Percentiles rank a stretch among this genome's conserved stretches.
Conservation (phyloP, 2,329 filamentous ascomycete species). For the Orbilia quercus region DNA sequence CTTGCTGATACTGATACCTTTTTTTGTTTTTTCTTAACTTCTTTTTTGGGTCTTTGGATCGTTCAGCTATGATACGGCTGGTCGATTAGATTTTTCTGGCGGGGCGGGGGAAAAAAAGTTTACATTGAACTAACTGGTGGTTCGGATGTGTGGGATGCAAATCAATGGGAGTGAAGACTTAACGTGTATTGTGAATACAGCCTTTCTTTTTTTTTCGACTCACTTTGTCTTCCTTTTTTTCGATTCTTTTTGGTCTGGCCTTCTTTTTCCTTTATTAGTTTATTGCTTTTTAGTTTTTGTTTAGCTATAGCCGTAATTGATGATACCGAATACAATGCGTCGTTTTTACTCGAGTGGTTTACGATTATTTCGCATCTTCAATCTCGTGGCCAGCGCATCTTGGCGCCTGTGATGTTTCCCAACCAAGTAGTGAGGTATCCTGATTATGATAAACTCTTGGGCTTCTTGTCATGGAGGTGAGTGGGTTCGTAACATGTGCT, state of each 20-base stretch:
- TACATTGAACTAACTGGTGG: too few relatives aligned
- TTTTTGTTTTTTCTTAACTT: neutral
- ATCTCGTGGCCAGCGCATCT: neutral
- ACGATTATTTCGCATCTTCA: neutral
- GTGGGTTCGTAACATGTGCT: too few relatives aligned
- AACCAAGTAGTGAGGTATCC: too few relatives aligned
- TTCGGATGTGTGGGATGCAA: too few relatives aligned
- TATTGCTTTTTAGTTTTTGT: neutral
- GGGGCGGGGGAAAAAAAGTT: too few relatives aligned
- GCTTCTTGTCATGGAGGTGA: too few relatives aligned
- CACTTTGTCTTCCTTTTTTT: neutral
- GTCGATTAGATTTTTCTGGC: too few relatives aligned
- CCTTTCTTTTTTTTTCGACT: neutral
- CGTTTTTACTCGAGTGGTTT: neutral
- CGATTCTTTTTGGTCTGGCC: neutral
- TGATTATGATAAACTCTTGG: too few relatives aligned
- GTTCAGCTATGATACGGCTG: neutral
- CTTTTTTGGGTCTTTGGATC: too few relatives aligned
- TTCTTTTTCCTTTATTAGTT: neutral
- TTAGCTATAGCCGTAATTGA: slow-evolving; percentile 7
- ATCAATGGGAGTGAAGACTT: neutral
- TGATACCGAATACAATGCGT: slow-evolving; percentile 19
- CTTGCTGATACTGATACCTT: neutral
- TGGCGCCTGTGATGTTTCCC: too few relatives aligned
- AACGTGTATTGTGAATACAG: neutral